Conservation (phyloP, 2,329 filamentous ascomycete genomes). For the Trichoderma pleuroti region DNA sequence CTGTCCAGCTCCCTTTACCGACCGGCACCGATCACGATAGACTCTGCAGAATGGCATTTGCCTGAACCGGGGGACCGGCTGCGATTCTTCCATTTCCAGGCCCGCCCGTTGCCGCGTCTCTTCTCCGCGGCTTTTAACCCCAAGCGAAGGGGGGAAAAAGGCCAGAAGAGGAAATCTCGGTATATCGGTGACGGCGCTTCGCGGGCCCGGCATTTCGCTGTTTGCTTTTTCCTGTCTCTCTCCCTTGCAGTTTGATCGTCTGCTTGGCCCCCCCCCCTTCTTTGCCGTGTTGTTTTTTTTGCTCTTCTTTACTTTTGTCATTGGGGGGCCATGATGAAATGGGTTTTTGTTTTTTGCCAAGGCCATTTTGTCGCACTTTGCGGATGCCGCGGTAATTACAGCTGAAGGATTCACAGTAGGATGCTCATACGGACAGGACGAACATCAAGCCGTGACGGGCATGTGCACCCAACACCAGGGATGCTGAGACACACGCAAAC, state of each 20-base stretch:
- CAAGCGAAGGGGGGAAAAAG: not conserved
- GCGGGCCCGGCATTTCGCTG: not conserved
- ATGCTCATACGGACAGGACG: not conserved
- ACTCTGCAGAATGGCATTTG: not conserved
- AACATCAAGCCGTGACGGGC: not conserved
- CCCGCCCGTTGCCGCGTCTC: not conserved
- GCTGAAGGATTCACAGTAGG: not conserved
- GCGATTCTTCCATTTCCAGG: not conserved
- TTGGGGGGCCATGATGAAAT: not conserved
- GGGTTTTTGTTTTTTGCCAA: not conserved
- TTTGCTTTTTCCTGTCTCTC: not conserved
- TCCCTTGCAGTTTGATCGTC: not conserved
- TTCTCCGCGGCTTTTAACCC: not conserved
- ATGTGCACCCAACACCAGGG: not conserved
- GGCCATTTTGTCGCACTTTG: not conserved
- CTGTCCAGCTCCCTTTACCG: not conserved
- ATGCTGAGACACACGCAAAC: conserved; percentile 5
- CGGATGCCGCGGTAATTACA: conserved; percentile 10
- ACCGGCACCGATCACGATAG: not conserved
- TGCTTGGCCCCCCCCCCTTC: not conserved
- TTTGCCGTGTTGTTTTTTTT: not conserved
- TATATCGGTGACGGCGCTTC: not conserved
- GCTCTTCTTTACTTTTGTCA: not conserved
- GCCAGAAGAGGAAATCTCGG: not conserved
- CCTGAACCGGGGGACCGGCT: not conserved